Percentiles rank a stretch among this genome's conserved stretches.
phyloP scores from a whole-genome alignment of 768 basidiomycete genomes.

The Melanogaster broomeanus region DNA sequence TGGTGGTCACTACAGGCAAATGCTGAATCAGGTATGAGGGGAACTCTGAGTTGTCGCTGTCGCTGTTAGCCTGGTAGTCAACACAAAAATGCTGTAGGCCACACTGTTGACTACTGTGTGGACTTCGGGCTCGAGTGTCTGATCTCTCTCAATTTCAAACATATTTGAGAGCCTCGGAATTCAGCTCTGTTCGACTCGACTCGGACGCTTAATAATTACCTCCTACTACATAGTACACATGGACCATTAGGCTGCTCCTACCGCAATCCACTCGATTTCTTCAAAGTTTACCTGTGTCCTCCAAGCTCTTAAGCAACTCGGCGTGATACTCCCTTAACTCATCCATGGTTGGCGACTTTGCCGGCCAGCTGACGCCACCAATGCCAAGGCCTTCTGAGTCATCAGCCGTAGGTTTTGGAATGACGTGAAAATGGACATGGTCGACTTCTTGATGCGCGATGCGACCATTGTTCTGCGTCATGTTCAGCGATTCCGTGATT shows the following conservation, averaged over 20 bases:
- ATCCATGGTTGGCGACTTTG: slow-evolving; percentile 16
- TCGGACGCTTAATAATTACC: too few species aligned
- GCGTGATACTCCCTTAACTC: slow-evolving; percentile 24
- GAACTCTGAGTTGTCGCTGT: too few species aligned
- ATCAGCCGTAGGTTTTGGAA: slow-evolving; percentile 76
- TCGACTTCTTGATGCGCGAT: slow-evolving; percentile 71
- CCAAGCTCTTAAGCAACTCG: slow-evolving; percentile 18
- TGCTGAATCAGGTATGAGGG: too few species aligned
- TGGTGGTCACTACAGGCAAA: too few species aligned
- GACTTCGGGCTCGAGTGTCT: not conserved
- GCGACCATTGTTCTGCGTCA: slow-evolving; percentile 63
- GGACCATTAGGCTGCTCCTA: too few species aligned
- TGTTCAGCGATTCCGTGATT: not conserved
- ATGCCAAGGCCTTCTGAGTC: slow-evolving; percentile 77
- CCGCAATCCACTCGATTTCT: too few species aligned
- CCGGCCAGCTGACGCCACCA: slow-evolving; percentile 53
- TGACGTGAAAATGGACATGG: slow-evolving; percentile 93
- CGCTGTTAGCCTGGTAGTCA: too few species aligned
- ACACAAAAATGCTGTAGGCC: too few species aligned
- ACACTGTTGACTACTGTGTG: too few species aligned
- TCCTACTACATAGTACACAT: too few species aligned
- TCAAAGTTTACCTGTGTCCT: slow-evolving; percentile 15
- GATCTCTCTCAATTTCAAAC: not conserved
- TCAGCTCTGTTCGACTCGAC: too few species aligned
- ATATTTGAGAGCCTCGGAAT: too few species aligned